Evolutionary conservation across 2,329 filamentous ascomycete genomes (phyloP).

Genomic region (Epichloe gansuensis): DNA sequence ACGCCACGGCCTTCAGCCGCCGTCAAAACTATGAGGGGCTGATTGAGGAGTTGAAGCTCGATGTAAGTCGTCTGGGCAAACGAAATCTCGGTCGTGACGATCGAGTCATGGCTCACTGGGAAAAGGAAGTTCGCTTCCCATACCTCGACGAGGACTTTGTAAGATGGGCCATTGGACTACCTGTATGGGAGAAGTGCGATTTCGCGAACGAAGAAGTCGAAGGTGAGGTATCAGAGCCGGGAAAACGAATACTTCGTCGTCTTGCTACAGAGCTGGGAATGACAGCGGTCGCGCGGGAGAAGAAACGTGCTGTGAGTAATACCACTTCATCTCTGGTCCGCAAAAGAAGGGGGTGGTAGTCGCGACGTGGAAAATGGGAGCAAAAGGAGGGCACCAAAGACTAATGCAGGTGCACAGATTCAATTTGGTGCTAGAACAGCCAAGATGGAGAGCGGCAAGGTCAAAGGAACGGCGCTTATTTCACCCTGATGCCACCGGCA

Average conservation of each 20-base stretch:
- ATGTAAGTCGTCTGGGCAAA: conserved; percentile 75
- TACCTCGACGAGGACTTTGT: conserved; percentile 82
- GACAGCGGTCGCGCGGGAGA: conserved; percentile 62
- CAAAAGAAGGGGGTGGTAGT: neutral
- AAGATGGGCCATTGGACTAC: conserved; percentile 61
- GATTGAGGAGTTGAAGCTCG: conserved; percentile 70
- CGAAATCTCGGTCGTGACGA: conserved; percentile 95
- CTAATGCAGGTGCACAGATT: conserved; percentile 36
- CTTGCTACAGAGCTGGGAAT: conserved; percentile 66
- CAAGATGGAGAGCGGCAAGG: conserved; percentile 62
- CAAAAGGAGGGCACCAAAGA: neutral
- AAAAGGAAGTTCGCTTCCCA: conserved; percentile 78
- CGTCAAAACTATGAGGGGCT: conserved; percentile 54
- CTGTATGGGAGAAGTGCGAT: conserved; percentile 79
- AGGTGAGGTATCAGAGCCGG: conserved; percentile 41
- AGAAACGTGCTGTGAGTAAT: conserved; percentile 43
- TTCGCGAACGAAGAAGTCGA: conserved; percentile 45
- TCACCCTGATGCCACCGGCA: conserved; percentile 20
- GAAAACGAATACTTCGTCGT: conserved; percentile 69
- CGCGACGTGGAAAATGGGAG: neutral
- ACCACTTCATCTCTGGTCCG: neutral
- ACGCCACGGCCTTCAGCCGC: conserved; percentile 62
- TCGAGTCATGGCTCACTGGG: conserved; percentile 79
- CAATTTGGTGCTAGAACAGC: conserved; percentile 75
- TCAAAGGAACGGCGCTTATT: conserved; percentile 56